A percentile compares a stretch with the other conserved stretches of the same genome.
These are phyloP conservation scores for Ustilaginoidea virens DNA, from an alignment of 2,329 filamentous ascomycete species.

Conservation along the genomic window DNA sequence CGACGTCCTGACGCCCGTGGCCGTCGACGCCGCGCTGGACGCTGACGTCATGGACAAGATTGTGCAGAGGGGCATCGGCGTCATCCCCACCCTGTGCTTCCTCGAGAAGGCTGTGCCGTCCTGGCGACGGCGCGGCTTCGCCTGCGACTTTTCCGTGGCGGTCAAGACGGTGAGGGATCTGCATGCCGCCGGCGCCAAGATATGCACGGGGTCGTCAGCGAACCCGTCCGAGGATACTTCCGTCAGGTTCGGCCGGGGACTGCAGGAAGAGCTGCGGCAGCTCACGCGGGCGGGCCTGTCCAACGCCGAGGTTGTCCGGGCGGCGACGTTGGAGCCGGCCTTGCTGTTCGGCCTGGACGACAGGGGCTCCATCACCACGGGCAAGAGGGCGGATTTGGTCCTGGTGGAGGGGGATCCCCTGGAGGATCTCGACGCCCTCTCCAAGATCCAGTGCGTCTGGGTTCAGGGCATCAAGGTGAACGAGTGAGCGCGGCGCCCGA, in stretches of 20 bases:
- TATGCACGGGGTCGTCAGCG: conserved; percentile 17
- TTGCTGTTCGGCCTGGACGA: conserved; percentile 11
- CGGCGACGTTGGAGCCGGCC: conserved; percentile 10
- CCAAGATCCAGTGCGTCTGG: conserved; percentile 2
- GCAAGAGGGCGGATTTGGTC: conserved; percentile 14
- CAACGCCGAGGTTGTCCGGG: conserved; percentile 7
- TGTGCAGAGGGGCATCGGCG: conserved; percentile 6
- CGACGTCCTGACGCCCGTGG: conserved; percentile 14
- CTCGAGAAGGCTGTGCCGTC: conserved; percentile 7
- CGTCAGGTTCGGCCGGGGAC: conserved; percentile 7
- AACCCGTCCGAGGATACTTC: conserved; percentile 3
- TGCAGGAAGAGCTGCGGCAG: conserved; percentile 11
- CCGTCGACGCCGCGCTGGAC: conserved; percentile 12
- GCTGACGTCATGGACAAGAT: conserved; percentile 5
- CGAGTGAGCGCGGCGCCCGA: too few species aligned
- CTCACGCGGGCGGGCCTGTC: conserved; percentile 10
- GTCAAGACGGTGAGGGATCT: conserved; percentile 11
- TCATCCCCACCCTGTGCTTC: conserved; percentile 12
- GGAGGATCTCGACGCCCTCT: conserved; percentile 10
- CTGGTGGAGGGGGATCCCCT: conserved; percentile 15
- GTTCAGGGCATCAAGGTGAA: neutral
- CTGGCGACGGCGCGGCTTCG: neutral
- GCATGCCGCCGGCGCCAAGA: conserved; percentile 12
- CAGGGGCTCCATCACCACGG: conserved; percentile 11
- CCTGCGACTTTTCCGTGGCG: conserved; percentile 10